phyloP scores from a whole-genome alignment of 2,329 filamentous ascomycete species.

The Stachybotrys echinatus region DNA sequence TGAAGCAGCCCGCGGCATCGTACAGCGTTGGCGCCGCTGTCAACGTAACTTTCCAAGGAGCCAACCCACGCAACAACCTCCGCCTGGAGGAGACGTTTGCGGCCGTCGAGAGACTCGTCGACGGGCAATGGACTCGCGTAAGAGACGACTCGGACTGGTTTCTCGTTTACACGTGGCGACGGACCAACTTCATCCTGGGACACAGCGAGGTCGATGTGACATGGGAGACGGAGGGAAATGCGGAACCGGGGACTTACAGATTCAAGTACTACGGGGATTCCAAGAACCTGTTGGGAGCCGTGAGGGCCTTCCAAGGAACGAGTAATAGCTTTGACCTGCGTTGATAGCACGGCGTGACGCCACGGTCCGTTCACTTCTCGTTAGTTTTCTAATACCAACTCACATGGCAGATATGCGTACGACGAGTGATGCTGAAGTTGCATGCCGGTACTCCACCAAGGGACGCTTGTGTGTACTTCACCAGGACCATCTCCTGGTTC shows the following conservation, averaged over 20 bases:
- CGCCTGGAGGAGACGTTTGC: slow-evolving; percentile 73
- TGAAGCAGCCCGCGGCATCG: slow-evolving; percentile 43
- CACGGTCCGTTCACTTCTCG: too few relatives aligned
- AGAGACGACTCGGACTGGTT: slow-evolving; percentile 78
- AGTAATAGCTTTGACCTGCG: slow-evolving; percentile 13
- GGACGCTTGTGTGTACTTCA: too few relatives aligned
- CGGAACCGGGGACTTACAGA: slow-evolving; percentile 64
- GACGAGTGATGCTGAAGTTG: too few relatives aligned
- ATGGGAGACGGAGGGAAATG: slow-evolving; percentile 60
- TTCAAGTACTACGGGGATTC: slow-evolving; percentile 80
- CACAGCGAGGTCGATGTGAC: slow-evolving; percentile 72
- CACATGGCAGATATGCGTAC: too few relatives aligned
- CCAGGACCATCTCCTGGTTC: too few relatives aligned
- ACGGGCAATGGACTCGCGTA: slow-evolving; percentile 56
- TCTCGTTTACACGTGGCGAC: slow-evolving; percentile 73
- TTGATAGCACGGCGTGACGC: neutral
- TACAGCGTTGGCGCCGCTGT: slow-evolving; percentile 60
- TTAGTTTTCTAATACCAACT: too few relatives aligned
- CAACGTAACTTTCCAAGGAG: slow-evolving; percentile 69
- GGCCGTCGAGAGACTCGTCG: slow-evolving; percentile 60
- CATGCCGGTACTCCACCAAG: too few relatives aligned
- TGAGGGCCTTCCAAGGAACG: slow-evolving; percentile 13
- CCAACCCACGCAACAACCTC: slow-evolving; percentile 87
- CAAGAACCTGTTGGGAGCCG: slow-evolving; percentile 51
- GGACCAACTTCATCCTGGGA: slow-evolving; percentile 63